phyloP scores from a whole-genome alignment of 345 rosid species.

The Anacardium occidentale region DNA sequence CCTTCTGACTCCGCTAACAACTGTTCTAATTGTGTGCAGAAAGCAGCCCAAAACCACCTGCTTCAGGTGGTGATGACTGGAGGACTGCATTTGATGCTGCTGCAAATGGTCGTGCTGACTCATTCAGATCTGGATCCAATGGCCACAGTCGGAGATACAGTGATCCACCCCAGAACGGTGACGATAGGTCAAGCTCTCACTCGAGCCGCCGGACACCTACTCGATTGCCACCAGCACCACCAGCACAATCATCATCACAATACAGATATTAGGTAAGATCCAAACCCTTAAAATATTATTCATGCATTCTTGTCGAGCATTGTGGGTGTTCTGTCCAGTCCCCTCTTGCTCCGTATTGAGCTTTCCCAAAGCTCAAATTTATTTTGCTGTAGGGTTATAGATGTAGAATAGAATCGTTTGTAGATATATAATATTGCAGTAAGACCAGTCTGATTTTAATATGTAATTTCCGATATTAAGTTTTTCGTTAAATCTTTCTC shows the following conservation, averaged over 20 bases:
- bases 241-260: conserved; percentile 46
- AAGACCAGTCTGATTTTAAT: not conserved
- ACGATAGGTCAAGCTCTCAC: conserved; percentile 46
- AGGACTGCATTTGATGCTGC: conserved; percentile 92
- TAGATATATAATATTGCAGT: conserved; percentile 16
- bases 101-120: conserved; percentile 56
- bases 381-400: conserved; percentile 13
- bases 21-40: conserved; percentile 38
- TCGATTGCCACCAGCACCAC: conserved; percentile 87
- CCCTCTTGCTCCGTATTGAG: conserved; percentile 20
- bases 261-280: conserved; percentile 43
- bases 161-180: conserved; percentile 75
- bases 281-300: conserved; percentile 13
- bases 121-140: conserved; percentile 45
- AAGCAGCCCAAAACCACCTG: conserved; percentile 73
- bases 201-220: conserved; percentile 73
- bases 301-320: conserved; percentile 11
- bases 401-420: not conserved
- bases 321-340: not conserved
- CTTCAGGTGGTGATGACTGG: conserved; percentile 85
- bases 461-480: conserved; percentile 10
- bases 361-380: conserved; percentile 21
- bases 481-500: conserved; percentile 1
- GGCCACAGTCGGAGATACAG: conserved; percentile 72
- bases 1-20: not conserved